These are phyloP conservation scores for Simplicillium aogashimaense DNA, from an alignment of 2,329 filamentous ascomycete genomes.

Conservation along the genomic window DNA sequence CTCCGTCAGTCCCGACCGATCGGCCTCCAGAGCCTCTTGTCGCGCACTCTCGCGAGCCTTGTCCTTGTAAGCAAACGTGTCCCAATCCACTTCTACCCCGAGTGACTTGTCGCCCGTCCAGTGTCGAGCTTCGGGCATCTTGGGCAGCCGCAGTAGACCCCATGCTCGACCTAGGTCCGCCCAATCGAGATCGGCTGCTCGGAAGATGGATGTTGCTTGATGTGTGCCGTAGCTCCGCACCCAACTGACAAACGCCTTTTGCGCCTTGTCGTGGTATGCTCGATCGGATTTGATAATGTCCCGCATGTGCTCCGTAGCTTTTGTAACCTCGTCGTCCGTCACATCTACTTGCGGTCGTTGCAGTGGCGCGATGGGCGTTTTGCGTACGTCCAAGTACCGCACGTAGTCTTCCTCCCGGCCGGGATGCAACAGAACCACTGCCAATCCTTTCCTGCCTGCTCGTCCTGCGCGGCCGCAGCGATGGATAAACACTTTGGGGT, in stretches of 20 bases:
- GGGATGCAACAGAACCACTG: constrained; percentile 75
- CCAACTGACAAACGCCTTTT: constrained; percentile 89
- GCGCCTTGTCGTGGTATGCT: constrained; percentile 72
- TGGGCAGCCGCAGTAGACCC: constrained; percentile 78
- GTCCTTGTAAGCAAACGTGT: constrained; percentile 61
- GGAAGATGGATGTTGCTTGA: constrained; percentile 84
- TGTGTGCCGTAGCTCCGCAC: constrained; percentile 87
- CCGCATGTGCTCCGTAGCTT: constrained; percentile 51
- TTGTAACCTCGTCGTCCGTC: constrained; percentile 50
- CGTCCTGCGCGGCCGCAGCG: constrained; percentile 82
- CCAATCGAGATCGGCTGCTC: constrained; percentile 76
- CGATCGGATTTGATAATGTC: constrained; percentile 40
- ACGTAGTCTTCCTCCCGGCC: constrained; percentile 87
- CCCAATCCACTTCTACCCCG: constrained; percentile 56
- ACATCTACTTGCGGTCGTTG: constrained; percentile 44
- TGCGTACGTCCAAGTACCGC: constrained; percentile 73
- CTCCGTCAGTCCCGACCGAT: constrained; percentile 25
- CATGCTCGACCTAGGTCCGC: constrained; percentile 68
- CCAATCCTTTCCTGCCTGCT: constrained; percentile 77
- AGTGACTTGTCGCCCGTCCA: constrained; percentile 61
- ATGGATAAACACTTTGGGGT: constrained; percentile 93
- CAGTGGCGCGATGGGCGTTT: constrained; percentile 68
- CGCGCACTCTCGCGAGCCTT: constrained; percentile 59
- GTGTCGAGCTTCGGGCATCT: constrained; percentile 80
- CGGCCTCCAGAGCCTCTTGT: constrained; percentile 42